Evolutionary conservation across 306 rosid species (phyloP).

Genomic region (Vicia villosa): DNA sequence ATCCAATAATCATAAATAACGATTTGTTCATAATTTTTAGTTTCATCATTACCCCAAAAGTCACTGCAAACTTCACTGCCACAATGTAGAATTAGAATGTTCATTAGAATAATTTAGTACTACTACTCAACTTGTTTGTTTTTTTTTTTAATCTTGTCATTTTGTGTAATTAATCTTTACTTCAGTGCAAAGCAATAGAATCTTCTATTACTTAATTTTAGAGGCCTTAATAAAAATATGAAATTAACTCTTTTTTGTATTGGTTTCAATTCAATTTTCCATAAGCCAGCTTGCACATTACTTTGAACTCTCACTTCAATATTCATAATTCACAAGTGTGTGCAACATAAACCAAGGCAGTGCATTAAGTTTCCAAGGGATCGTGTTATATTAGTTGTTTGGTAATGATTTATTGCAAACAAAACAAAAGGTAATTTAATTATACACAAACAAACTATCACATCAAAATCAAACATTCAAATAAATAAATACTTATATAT

Average conservation of each 20-base stretch:
- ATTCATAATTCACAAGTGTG: constrained; percentile 49
- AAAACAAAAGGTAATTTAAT: not conserved
- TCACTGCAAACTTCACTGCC: constrained; percentile 32
- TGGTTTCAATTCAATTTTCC: constrained; percentile 54
- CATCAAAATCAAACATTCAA: not conserved
- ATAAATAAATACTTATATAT: not conserved
- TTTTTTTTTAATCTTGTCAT: not conserved
- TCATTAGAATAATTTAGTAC: constrained; percentile 1
- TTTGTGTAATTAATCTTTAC: constrained; percentile 24
- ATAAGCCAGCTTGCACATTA: constrained; percentile 58
- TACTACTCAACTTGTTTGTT: not conserved
- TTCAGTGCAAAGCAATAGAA: constrained; percentile 22
- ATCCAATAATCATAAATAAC: constrained; percentile 16
- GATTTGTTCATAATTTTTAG: constrained; percentile 1
- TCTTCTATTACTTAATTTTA: constrained; percentile 14
- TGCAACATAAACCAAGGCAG: constrained; percentile 43
- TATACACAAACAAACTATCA: not conserved
- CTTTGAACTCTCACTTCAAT: constrained; percentile 67
- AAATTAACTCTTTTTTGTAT: constrained; percentile 47
- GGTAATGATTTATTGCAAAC: not conserved
- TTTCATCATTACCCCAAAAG: constrained; percentile 28
- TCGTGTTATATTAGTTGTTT: not conserved
- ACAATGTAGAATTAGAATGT: constrained; percentile 21
- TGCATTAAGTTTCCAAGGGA: not conserved
- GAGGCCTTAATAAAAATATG: constrained; percentile 40